Evolutionary conservation across 495 filamentous ascomycete genomes (phyloP).

Genomic region (Durotheca rogersii): DNA sequence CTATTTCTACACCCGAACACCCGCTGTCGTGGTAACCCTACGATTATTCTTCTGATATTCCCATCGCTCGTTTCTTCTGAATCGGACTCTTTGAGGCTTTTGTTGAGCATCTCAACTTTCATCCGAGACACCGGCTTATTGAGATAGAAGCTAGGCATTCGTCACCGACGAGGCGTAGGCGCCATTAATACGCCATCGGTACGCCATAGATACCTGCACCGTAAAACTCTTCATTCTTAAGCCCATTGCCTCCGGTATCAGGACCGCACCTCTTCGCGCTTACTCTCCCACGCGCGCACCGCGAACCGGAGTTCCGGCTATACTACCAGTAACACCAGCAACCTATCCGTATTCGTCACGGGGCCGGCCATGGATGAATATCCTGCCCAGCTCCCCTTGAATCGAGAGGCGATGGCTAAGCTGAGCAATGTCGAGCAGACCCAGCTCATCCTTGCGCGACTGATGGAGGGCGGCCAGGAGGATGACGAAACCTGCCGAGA

Average conservation of each 20-base stretch:
- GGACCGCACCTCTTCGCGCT: neutral
- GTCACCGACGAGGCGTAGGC: neutral
- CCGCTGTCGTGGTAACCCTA: too few species aligned
- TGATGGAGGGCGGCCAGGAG: constrained; percentile 59
- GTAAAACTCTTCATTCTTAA: neutral
- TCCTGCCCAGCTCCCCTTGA: constrained; percentile 19
- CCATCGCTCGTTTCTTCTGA: too few species aligned
- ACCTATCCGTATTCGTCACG: neutral
- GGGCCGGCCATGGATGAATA: constrained; percentile 35
- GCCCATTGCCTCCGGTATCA: too few species aligned
- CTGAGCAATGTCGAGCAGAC: constrained; percentile 46
- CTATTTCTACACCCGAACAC: too few species aligned
- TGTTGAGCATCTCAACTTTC: neutral
- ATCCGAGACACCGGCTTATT: neutral
- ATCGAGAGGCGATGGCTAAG: constrained; percentile 22
- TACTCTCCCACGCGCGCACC: neutral
- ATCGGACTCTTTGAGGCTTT: too few species aligned
- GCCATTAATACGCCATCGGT: neutral
- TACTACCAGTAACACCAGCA: neutral
- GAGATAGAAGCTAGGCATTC: neutral
- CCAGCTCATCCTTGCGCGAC: constrained; percentile 50
- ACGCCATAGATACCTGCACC: too few species aligned
- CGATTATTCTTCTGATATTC: too few species aligned
- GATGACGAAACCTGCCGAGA: constrained; percentile 54
- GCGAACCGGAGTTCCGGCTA: too few species aligned